Conservation (phyloP, 2,329 filamentous ascomycete genomes). For the Phialocephala subalpina region DNA sequence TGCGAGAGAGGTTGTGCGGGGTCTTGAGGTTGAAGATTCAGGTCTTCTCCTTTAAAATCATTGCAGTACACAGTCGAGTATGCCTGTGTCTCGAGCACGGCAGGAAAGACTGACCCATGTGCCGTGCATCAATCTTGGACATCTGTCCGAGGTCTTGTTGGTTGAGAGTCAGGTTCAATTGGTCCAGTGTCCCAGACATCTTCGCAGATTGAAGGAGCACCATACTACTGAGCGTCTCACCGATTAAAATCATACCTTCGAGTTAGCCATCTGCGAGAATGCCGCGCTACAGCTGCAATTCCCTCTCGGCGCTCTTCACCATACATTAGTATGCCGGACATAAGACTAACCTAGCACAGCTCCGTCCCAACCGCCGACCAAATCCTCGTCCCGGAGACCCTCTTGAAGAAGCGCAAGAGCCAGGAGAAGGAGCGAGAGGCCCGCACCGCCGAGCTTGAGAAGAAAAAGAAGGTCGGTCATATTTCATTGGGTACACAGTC, state of each 20-base stretch:
- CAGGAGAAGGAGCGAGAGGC: conserved; percentile 99
- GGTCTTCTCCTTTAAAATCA: conserved; percentile 79
- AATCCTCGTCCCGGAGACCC: conserved; percentile 97
- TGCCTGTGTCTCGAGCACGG: conserved; percentile 29
- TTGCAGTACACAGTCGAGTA: conserved; percentile 62
- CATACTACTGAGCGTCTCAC: conserved; percentile 61
- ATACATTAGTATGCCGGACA: conserved; percentile 70
- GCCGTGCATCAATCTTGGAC: conserved; percentile 56
- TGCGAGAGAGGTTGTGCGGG: conserved; percentile 69
- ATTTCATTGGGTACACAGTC: conserved; percentile 34
- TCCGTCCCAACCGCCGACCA: conserved; percentile 93
- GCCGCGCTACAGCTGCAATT: conserved; percentile 91
- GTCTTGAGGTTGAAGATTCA: conserved; percentile 79
- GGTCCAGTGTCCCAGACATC: conserved; percentile 27
- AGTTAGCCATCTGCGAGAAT: conserved; percentile 91
- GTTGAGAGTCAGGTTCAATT: conserved; percentile 64
- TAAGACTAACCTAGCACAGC: conserved; percentile 84
- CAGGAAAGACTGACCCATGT: conserved; percentile 37
- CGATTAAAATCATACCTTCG: conserved; percentile 80
- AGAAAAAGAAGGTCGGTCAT: conserved; percentile 81
- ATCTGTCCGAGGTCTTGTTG: conserved; percentile 74
- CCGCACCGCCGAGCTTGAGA: conserved; percentile 78
- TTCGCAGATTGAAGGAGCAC: conserved; percentile 37
- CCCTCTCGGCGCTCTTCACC: conserved; percentile 81
- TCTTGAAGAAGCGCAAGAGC: conserved; percentile 99